Evolutionary conservation across 2,329 filamentous ascomycete species (phyloP), one percentile per base, ranked within the genome.

Genomic region (Diaporthe destruens): DNA sequence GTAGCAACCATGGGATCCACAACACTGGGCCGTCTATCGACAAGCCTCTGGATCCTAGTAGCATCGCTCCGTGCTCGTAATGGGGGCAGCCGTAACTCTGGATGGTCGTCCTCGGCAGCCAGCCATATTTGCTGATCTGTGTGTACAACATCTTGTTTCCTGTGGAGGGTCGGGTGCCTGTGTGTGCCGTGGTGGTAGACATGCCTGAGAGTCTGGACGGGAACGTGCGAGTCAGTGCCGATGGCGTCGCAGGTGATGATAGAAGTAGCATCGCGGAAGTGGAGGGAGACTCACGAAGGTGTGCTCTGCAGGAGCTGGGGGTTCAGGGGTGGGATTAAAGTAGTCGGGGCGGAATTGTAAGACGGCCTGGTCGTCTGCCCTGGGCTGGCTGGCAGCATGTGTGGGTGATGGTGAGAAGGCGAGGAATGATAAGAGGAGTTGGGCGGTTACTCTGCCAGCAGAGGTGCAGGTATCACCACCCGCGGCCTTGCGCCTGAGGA

Each of bases 101-200:
- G 82, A 81, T 85, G 84, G 25, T 86, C 87, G 71, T 90, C 90
- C 69, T 92, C 90, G 67, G 87, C 87, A 14, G 88, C 85, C 71
- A 93, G 84, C 84, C 88, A 92, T 57, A 96, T 84, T 44, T 86
- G 83, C 32, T 73, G 65, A 20, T 91, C 87, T 12, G 87, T 82
- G 25, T 88, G 84, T 54, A 80, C 74, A 42, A 98, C 85, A 81
- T 98, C 94, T 74, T 92, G 87, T 77, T 90, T 91, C 72, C 92
- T 88, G 81, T 98, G 94, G 20, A 98, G 88, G 6, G 87, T 83
- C 3, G 95, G 95, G 77, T 97, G 90, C 76, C 88, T 85, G 81
- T 96, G 89, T 53, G 94, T 93, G 72, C 96, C 96, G 83, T 98
- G 95, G 81, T 98, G 95, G 83, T 94, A 96, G 78, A 98, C 92